A percentile compares a stretch with the other conserved stretches of the same genome.
Evolutionary conservation across 345 rosid species (phyloP).

Genomic region (Sonneratia caseolaris): DNA sequence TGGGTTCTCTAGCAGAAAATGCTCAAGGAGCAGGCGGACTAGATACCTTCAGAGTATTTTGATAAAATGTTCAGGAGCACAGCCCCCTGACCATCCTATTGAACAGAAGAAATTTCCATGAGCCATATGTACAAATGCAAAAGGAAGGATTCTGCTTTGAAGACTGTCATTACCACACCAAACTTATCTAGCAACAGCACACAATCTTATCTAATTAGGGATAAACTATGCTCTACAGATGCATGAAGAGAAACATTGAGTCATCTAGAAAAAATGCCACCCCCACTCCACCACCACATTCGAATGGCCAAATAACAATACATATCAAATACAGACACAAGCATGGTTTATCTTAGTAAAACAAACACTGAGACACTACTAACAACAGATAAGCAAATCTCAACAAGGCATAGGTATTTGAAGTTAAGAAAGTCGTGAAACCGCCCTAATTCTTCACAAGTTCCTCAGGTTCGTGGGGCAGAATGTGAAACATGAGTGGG

Average conservation of each 20-base stretch:
- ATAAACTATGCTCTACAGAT: neutral
- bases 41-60: conserved; percentile 78
- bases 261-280: too few relatives aligned
- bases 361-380: neutral
- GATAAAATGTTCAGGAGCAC: conserved; percentile 86
- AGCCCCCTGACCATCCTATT: conserved; percentile 94
- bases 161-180: neutral
- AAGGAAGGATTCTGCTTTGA: neutral
- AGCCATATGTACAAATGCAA: neutral
- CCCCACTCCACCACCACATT: neutral
- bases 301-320: conserved; percentile 1
- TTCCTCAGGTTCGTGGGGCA: too few relatives aligned
- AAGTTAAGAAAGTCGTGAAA: neutral
- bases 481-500: neutral
- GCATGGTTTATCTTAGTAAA: neutral
- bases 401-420: neutral
- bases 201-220: neutral
- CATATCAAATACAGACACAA: neutral
- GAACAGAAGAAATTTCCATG: conserved; percentile 12
- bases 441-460: neutral
- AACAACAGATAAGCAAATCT: too few relatives aligned
- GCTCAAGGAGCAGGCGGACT: too few relatives aligned
- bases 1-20: neutral
- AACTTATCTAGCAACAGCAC: neutral
- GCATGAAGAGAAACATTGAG: neutral